Evolutionary conservation across 768 basidiomycete genomes (phyloP), one percentile per base, ranked within the genome.

Genomic region (Lepiota brunneoincarnata): DNA sequence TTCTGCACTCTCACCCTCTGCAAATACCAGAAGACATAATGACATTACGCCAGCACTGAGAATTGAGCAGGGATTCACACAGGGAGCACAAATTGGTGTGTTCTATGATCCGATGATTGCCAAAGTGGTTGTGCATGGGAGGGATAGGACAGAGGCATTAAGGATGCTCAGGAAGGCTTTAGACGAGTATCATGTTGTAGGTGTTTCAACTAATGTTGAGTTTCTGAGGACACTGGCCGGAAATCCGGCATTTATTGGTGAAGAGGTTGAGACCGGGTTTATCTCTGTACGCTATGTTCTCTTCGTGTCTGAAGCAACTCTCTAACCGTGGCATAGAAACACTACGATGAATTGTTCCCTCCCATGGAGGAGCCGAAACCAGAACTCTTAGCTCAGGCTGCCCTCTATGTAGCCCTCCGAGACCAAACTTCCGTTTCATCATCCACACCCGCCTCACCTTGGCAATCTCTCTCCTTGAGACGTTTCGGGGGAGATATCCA

Each of bases 51-150:
- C 87, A 1, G 73, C 87, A 1, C 75, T 94, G 41, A 82, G 93
- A n/a, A 79, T 97, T 9, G 94, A 96, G 63, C 91, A 94, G 67
- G 94, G 95, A 0, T 94, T 96, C 69, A 76, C 72, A 2, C 81
- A 87, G 63, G 90, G 89, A 3, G 78, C 89, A 14, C 82, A 87
- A 58, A 92, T 92, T 39, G 89, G 91, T 18, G 88, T 93, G 1
- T 93, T 85, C 68, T 95, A 94, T 66, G 92, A 95, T 61, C 91
- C 92, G 0, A 86, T 95, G 84, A 93, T 95, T 55, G 86, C 91
- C 2, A 95, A 95, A 67, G 84, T 97, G 4, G 88, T 98, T 15
- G 91, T 91, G 7, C 90, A 93, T 60, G 94, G 91, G 12, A 73
- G 82, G 23, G 89, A 94, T 68, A 80, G 94, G 18, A 82, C 83